Conservation (phyloP, 352 stramenopile species). For the Phytophthora quininea region DNA sequence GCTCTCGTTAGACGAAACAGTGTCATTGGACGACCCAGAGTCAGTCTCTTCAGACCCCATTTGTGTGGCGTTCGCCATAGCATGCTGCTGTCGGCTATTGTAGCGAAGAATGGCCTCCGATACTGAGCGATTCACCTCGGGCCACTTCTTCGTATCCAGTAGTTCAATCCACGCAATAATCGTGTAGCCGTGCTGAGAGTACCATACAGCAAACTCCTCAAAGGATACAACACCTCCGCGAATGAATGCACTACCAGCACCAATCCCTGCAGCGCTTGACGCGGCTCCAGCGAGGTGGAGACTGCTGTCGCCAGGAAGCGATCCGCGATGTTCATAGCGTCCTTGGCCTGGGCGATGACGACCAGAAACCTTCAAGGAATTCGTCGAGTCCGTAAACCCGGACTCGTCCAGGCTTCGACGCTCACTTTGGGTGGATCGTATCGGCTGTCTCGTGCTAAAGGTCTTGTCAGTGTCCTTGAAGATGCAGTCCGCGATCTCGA, state of each 20-base stretch:
- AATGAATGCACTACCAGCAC: constrained; percentile 75
- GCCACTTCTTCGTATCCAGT: constrained; percentile 86
- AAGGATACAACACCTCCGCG: constrained; percentile 80
- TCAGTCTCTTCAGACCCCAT: constrained; percentile 45
- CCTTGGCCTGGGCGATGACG: constrained; percentile 24
- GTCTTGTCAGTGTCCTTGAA: constrained; percentile 87
- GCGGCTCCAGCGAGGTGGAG: constrained; percentile 63
- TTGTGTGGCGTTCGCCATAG: constrained; percentile 47
- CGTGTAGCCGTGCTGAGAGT: constrained; percentile 78
- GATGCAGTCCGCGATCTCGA: constrained; percentile 82
- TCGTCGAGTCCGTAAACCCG: constrained; percentile 45
- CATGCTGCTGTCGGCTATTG: constrained; percentile 72
- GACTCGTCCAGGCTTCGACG: constrained; percentile 69
- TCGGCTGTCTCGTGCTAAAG: constrained; percentile 54
- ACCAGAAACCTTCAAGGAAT: constrained; percentile 41
- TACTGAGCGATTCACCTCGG: constrained; percentile 61
- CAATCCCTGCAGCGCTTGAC: constrained; percentile 54
- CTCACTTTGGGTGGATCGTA: constrained; percentile 35
- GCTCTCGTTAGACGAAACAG: constrained; percentile 72
- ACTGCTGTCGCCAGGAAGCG: constrained; percentile 62
- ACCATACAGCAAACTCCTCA: constrained; percentile 88
- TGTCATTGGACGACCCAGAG: constrained; percentile 71
- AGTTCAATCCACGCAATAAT: constrained; percentile 90
- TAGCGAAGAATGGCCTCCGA: constrained; percentile 80
- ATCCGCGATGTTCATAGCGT: constrained; percentile 78